Evolutionary conservation across 2,329 filamentous ascomycete species (phyloP), one percentile per base, ranked within the genome.

Genomic region (Coniochaeta pulveracea): DNA sequence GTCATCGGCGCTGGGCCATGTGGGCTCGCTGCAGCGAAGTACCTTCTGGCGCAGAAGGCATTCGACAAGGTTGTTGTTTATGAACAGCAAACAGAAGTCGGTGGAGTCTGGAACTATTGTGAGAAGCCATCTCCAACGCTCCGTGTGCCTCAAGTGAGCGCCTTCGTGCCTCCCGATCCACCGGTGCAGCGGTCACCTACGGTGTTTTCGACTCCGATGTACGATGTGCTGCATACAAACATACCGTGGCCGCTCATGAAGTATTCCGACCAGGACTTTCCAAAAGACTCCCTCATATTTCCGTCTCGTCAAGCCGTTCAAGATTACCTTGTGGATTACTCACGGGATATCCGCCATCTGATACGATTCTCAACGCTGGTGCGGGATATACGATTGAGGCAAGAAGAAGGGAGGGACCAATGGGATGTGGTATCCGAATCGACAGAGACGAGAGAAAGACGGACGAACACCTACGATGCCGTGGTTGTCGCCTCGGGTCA

Each of bases 101-200:
- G 86, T 37, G 89, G 91, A 3, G 73, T 91, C 8, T 96, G 89
- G 89, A 80, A 85, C 47, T 86, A 93, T 54, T 77, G 69, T 40
- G 60, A 63, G 18, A 56, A 53, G 38, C 66, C 54, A 35, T 63
- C 51, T 40, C 68, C 44, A 43, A 60, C 49, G 38, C 67, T 49
- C 44, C 66, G 44, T 21, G 61, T 89, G 23, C 85, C 86, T 6
- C 80, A 86, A 49, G 74, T 74, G n/a, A 69, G 72, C 45, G 69
- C 75, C 17, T 70, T 71, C 46, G 66, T 67, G 27, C 66, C 72
- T 16, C 63, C 70, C 1, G 80, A 88, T 41, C 63, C 69, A 36
- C 80, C 83, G 5, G 55, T 76, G 37, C 72, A 65, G 60, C 49
- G 53, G 12, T 40, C 40, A 7, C 49, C 69, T 1, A 70, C 80